Evolutionary conservation across 2,329 filamentous ascomycete genomes (phyloP).

Genomic region (Stachybotrys chlorohalonatus): DNA sequence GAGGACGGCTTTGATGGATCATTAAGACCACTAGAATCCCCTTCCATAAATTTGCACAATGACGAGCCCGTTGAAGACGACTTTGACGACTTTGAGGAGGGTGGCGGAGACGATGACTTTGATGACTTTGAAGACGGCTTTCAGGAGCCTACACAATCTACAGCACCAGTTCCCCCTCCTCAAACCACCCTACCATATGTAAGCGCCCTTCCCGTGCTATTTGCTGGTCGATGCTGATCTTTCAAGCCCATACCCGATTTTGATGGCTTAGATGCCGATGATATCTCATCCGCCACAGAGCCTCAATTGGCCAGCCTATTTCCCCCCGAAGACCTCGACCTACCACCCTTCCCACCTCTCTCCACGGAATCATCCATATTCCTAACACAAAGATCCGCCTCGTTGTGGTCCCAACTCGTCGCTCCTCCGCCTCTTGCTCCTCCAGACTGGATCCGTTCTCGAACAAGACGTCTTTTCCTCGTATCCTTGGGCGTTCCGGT

Average conservation of each 20-base stretch:
- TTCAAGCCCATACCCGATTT: constrained; percentile 59
- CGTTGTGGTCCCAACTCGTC: constrained; percentile 92
- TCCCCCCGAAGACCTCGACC: constrained; percentile 44
- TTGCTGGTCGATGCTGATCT: constrained; percentile 10
- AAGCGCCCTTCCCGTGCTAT: constrained; percentile 13
- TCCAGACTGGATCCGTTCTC: constrained; percentile 94
- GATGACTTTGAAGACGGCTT: constrained; percentile 68
- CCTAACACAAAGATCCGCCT: constrained; percentile 76
- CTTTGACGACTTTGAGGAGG: constrained; percentile 55
- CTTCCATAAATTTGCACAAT: constrained; percentile 15
- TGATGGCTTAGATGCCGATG: constrained; percentile 49
- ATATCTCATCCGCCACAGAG: constrained; percentile 51
- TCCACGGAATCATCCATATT: constrained; percentile 58
- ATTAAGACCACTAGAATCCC: constrained; percentile 5
- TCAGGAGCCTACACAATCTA: constrained; percentile 33
- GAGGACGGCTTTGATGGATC: too few species aligned
- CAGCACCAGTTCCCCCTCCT: constrained; percentile 16
- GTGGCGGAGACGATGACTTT: constrained; percentile 47
- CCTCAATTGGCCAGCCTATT: constrained; percentile 62
- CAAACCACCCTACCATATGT: constrained; percentile 36
- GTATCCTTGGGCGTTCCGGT: constrained; percentile 94
- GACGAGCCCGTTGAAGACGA: constrained; percentile 39
- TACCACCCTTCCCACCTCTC: constrained; percentile 39
- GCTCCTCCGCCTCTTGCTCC: constrained; percentile 90
- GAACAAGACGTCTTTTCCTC: constrained; percentile 88